A percentile compares a stretch with the other conserved stretches of the same genome.
Evolutionary conservation across 2,329 filamentous ascomycete species (phyloP).

Genomic region (Pseudogymnoascus sp.): DNA sequence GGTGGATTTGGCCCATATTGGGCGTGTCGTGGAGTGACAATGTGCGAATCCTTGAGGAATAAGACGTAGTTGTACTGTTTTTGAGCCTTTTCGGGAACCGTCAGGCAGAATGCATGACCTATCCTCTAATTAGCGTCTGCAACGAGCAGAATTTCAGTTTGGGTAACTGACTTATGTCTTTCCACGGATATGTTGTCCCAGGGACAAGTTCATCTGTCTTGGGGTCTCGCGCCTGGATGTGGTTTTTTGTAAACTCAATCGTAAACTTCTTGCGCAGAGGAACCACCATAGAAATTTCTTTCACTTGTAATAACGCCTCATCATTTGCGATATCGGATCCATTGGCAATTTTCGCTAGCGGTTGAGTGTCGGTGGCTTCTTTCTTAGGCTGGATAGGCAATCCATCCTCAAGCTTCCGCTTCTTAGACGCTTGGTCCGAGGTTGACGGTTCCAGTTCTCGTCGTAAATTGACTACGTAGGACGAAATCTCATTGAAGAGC

Average conservation of each 20-base stretch:
- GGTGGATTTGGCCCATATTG: constrained; percentile 27
- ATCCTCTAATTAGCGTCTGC: background rate
- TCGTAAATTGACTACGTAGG: constrained; percentile 20
- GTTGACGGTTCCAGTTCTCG: constrained; percentile 14
- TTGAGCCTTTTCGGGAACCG: constrained; percentile 56
- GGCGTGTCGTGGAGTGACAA: constrained; percentile 41
- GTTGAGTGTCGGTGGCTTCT: constrained; percentile 12
- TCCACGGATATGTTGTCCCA: constrained; percentile 51
- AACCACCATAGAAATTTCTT: constrained; percentile 58
- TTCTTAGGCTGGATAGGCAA: constrained; percentile 17
- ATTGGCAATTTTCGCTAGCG: constrained; percentile 20
- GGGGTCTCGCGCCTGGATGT: constrained; percentile 48
- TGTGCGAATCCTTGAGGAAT: constrained; percentile 45
- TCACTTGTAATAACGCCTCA: constrained; percentile 48
- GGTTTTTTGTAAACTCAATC: constrained; percentile 51
- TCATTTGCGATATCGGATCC: constrained; percentile 38
- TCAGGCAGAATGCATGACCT: constrained; percentile 57
- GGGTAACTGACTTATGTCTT: constrained; percentile 46
- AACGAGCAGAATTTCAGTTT: background rate
- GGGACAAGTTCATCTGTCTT: constrained; percentile 43
- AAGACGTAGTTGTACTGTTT: constrained; percentile 58
- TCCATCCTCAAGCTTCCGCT: constrained; percentile 25
- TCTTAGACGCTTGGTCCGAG: constrained; percentile 27
- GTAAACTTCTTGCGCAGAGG: constrained; percentile 62
- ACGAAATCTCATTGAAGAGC: constrained; percentile 30